These are phyloP conservation scores for Salvia miltiorrhiza DNA, from an alignment of 257 asterid species.

Conservation along the genomic window DNA sequence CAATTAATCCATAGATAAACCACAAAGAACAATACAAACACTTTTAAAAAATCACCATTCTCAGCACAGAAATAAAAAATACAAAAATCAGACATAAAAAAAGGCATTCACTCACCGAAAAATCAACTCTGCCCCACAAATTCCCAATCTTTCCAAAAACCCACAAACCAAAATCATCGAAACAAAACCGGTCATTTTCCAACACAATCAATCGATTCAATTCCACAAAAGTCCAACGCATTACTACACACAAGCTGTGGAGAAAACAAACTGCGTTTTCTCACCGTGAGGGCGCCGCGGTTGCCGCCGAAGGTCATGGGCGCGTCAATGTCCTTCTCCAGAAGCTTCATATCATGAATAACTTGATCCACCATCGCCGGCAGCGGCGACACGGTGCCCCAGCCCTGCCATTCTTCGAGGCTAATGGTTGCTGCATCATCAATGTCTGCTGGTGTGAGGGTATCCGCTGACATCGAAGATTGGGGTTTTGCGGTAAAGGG, in stretches of 20 bases:
- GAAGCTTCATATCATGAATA: constrained; percentile 67
- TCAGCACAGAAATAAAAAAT: neutral
- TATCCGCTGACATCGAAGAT: constrained; percentile 19
- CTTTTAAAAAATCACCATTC: neutral
- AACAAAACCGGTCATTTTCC: neutral
- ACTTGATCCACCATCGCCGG: constrained; percentile 79
- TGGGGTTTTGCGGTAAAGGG: constrained; percentile 26
- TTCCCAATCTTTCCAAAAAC: neutral
- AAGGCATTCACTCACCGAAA: neutral
- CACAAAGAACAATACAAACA: neutral
- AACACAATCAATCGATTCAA: neutral
- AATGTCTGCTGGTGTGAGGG: constrained; percentile 11
- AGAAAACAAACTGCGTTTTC: neutral
- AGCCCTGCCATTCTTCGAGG: constrained; percentile 86
- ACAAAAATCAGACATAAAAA: neutral
- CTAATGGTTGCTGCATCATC: constrained; percentile 46
- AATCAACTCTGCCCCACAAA: neutral
- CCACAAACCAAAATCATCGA: constrained; percentile 13
- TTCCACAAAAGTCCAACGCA: neutral
- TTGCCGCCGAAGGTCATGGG: constrained; percentile 73
- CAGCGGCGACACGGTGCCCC: constrained; percentile 78
- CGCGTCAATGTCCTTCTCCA: constrained; percentile 52
- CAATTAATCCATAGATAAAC: neutral
- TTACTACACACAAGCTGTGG: neutral
- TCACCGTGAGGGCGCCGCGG: constrained; percentile 76